Percentiles rank a stretch among this genome's conserved stretches.
phyloP scores from a whole-genome alignment of 2,329 filamentous ascomycete species.

The Aureobasidium melanogenum region DNA sequence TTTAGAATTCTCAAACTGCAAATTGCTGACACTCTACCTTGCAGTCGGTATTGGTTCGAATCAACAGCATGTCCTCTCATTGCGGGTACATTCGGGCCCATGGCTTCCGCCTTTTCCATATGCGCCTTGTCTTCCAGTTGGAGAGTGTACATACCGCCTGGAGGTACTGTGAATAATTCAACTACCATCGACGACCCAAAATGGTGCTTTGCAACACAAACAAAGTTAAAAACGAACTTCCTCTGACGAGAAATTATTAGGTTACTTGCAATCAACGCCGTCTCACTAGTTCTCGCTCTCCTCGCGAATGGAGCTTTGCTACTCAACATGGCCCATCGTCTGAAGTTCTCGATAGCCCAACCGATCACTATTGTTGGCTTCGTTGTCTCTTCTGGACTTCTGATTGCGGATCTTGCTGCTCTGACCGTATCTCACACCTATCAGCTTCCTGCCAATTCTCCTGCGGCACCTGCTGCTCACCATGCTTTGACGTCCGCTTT shows the following conservation, averaged over 20 bases:
- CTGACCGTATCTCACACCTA: slow-evolving; percentile 36
- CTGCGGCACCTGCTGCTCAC: slow-evolving; percentile 14
- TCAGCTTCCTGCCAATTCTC: slow-evolving; percentile 28
- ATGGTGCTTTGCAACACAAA: slow-evolving; percentile 33
- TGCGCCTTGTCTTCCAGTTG: slow-evolving; percentile 47
- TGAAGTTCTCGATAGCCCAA: slow-evolving; percentile 48
- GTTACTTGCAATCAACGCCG: slow-evolving; percentile 46
- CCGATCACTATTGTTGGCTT: slow-evolving; percentile 54
- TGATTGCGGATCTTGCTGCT: slow-evolving; percentile 44
- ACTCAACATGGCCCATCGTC: slow-evolving; percentile 50
- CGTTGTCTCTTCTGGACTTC: slow-evolving; percentile 44
- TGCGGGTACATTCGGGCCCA: slow-evolving; percentile 37
- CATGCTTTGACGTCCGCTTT: slow-evolving; percentile 48
- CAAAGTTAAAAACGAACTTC: neutral
- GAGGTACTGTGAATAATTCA: slow-evolving; percentile 35
- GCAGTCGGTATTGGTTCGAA: slow-evolving; percentile 51
- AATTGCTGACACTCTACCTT: slow-evolving; percentile 1
- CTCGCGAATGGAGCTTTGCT: slow-evolving; percentile 46
- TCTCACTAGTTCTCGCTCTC: slow-evolving; percentile 47
- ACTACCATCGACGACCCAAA: slow-evolving; percentile 42
- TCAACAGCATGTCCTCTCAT: slow-evolving; percentile 50
- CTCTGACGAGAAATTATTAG: slow-evolving; percentile 20
- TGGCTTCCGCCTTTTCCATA: slow-evolving; percentile 31
- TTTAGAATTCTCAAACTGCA: slow-evolving; percentile 12
- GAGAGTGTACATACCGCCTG: slow-evolving; percentile 43